phyloP scores from a whole-genome alignment of 2,329 filamentous ascomycete species.

The Ophiosphaerella narmari region DNA sequence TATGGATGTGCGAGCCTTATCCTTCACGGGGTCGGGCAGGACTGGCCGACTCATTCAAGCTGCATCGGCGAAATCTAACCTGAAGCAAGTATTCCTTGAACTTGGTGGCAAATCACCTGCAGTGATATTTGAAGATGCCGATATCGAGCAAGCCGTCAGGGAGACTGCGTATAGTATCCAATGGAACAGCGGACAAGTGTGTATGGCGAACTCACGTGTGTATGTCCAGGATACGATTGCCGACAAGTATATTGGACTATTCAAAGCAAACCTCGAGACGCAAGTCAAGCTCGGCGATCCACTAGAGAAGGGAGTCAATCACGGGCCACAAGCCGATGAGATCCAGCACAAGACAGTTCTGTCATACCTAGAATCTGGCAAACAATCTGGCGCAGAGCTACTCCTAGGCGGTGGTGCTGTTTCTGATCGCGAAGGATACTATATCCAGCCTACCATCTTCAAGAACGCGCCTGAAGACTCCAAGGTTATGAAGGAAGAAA shows the following conservation, averaged over 20 bases:
- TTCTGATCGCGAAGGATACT: slow-evolving; percentile 39
- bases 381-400: slow-evolving; percentile 62
- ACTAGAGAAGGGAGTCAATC: slow-evolving; percentile 73
- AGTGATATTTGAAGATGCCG: slow-evolving; percentile 79
- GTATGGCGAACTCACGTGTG: slow-evolving; percentile 63
- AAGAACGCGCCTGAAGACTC: slow-evolving; percentile 76
- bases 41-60: slow-evolving; percentile 82
- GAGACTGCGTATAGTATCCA: slow-evolving; percentile 55
- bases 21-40: slow-evolving; percentile 83
- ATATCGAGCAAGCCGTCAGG: slow-evolving; percentile 72
- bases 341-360: slow-evolving; percentile 56
- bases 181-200: slow-evolving; percentile 62
- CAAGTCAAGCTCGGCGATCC: slow-evolving; percentile 56
- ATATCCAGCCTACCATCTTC: slow-evolving; percentile 77
- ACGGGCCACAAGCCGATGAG: slow-evolving; percentile 58
- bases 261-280: slow-evolving; percentile 41
- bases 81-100: slow-evolving; percentile 86
- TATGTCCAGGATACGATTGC: slow-evolving; percentile 62
- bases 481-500: slow-evolving; percentile 81
- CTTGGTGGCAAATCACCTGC: slow-evolving; percentile 87
- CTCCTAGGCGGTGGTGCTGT: slow-evolving; percentile 35
- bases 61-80: slow-evolving; percentile 74
- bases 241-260: slow-evolving; percentile 50
- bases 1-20: slow-evolving; percentile 80
- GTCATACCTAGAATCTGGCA: slow-evolving; percentile 61